Evolutionary conservation across 805 yeast genomes (phyloP), one percentile per base, ranked within the genome.

Genomic region (Yamadazyma endophytica): DNA sequence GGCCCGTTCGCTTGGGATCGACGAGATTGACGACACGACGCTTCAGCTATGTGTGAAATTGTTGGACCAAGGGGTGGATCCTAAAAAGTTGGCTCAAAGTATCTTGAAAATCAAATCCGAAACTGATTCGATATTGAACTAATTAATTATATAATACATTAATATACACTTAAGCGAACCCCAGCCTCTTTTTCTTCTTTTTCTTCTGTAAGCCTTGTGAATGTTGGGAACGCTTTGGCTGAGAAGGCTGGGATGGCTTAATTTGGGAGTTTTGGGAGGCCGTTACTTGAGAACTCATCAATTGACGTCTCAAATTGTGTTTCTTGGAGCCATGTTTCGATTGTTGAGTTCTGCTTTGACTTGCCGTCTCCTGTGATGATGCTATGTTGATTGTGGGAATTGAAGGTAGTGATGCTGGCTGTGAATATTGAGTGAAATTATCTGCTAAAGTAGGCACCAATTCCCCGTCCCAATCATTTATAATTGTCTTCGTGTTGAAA

Each of bases 61-160:
- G 17, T 33, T 61, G 12, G 66, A 60, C 32, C 53, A 54, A 33
- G 68, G 66, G 5, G 52, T 59, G 11, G 62, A 59, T 31, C 86
- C 65, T 0, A 38, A 43, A 33, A 29, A 26, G 7, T 45, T 60
- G 36, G 66, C 66, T 1, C 32, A 28, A 11, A 41, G 48, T 11
- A 52, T 60, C 24, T 25, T 35, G 12, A 45, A 42, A 11, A 54
- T 60, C 14, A 49, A 49, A 9, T 45, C 40, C 13, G 65, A 60
- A 31, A 50, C 57, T 11, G 29, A 33, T 15, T 37, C 51, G 11
- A 41, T 39, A 11, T 27, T 43, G 29, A 32, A 30, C 13, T 26
- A 23, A 30, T 9, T 23, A 23, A 9, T 8, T 16, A 26, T 5
- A 12, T 16, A 17, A 27, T 17, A 27, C 16, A 19, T 17, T 28